Evolutionary conservation across 1,139 yeast genomes (phyloP).

Genomic region (Geotrichum carabidarum): DNA sequence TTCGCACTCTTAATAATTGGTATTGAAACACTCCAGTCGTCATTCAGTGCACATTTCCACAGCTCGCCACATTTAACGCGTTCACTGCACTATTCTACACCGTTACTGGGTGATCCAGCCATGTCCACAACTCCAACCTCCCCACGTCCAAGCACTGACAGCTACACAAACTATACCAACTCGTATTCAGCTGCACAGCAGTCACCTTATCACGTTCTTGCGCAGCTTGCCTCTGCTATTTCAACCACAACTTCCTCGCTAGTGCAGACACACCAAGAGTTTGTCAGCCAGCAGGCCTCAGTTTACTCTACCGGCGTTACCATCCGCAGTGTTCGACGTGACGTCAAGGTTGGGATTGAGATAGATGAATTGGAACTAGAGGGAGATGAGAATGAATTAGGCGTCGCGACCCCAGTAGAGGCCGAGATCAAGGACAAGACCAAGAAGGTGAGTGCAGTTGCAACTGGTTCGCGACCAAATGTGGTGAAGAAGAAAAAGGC

Average conservation of each 20-base stretch:
- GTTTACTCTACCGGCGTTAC: conserved; percentile 19
- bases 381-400: neutral
- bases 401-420: neutral
- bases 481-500: neutral
- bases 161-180: neutral
- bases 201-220: conserved; percentile 14
- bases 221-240: conserved; percentile 8
- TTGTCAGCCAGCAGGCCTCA: conserved; percentile 17
- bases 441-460: neutral
- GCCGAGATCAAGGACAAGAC: neutral
- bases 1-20: too few relatives aligned
- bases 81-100: too few relatives aligned
- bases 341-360: conserved; percentile 19
- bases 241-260: neutral
- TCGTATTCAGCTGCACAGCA: neutral
- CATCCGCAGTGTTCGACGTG: conserved; percentile 14
- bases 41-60: too few relatives aligned
- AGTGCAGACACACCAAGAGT: conserved; percentile 17
- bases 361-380: conserved; percentile 12
- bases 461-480: neutral
- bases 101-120: neutral
- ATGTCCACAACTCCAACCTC: conserved; percentile 1
- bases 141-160: neutral
- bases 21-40: too few relatives aligned
- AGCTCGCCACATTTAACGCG: too few relatives aligned